Conservation (phyloP, 1,139 yeast genomes). For the Trichomonascaceae sp. region DNA sequence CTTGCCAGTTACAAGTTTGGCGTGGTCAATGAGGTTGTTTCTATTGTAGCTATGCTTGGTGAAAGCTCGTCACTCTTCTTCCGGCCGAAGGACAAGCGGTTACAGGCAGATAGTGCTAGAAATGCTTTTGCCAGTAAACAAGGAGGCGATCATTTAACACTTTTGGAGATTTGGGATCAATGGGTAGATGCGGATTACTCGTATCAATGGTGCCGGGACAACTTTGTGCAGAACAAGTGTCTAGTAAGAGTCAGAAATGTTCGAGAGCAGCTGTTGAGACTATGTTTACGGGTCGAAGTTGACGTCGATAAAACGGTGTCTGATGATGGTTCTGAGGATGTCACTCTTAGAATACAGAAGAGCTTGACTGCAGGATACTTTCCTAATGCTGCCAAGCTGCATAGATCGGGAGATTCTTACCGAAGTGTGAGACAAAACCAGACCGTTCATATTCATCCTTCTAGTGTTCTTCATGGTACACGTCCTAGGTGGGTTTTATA, state of each 20-base stretch:
- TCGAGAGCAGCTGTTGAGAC: constrained; percentile 57
- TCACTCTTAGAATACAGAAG: constrained; percentile 46
- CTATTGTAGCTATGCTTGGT: constrained; percentile 75
- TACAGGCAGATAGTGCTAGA: constrained; percentile 59
- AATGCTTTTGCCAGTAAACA: constrained; percentile 45
- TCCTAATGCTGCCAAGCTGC: constrained; percentile 65
- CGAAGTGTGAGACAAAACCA: constrained; percentile 56
- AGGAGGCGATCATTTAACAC: constrained; percentile 75
- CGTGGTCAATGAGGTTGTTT: constrained; percentile 59
- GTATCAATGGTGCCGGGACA: constrained; percentile 80
- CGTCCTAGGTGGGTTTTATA: constrained; percentile 68
- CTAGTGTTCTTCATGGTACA: constrained; percentile 54
- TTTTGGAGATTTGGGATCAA: constrained; percentile 66
- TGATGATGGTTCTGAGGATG: constrained; percentile 21
- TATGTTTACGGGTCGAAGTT: constrained; percentile 59
- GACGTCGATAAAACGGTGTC: constrained; percentile 25
- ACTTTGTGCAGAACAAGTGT: constrained; percentile 71
- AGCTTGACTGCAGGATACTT: constrained; percentile 79
- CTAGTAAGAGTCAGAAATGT: constrained; percentile 66
- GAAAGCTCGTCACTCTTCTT: constrained; percentile 70
- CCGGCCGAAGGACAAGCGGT: constrained; percentile 64
- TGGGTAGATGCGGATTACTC: constrained; percentile 74
- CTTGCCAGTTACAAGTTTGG: constrained; percentile 54
- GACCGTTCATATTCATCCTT: constrained; percentile 76
- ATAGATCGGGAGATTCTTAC: constrained; percentile 68